Evolutionary conservation across 805 yeast genomes (phyloP), one percentile per base, ranked within the genome.

Genomic region (Tetrapisispora phaffii): DNA sequence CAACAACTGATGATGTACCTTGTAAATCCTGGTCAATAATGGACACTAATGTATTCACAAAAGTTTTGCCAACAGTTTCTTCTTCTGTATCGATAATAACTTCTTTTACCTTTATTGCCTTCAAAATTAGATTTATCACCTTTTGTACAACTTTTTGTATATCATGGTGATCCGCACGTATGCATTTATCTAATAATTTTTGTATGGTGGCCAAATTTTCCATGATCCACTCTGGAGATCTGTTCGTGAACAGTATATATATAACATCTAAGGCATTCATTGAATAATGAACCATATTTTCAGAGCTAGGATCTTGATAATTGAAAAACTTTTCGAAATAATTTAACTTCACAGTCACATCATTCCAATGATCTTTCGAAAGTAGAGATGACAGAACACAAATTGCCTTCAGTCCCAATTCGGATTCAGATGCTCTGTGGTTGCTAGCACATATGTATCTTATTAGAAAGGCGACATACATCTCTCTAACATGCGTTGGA

Each of bases 191-290:
- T 15, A 93, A 68, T 15, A 93, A 67, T 45, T 75, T 76, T 51
- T 84, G 89, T 28, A 94, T 72, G 29, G 81, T 77, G 1, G 73
- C 69, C 33, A 88, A 63, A 50, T 88, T 84, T 2, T 77, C 75
- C 35, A 83, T 66, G 44, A 93, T 82, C 97, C 97, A 93, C 13
- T 72, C 77, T 0, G 83, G 64, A 1, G 79, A 62, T 63, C 85
- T 85, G 74, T 87, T 85, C 50, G 81, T 85, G 44, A 93, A 68
- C 1, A 88, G 87, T 38, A 88, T 85, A 10, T 82, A 80, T 38
- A 93, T 71, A 0, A 93, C 97, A 60, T 87, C 96, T 41, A 94
- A 66, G 0, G 98, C 95, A 65, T 93, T 94, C 56, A 89, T 69
- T 53, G 95, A 85, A 53, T 84, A 82, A 1, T 88, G 86, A 21